Conservation (phyloP, 371 early-diverging fungal genomes). For the Circinella umbellata region DNA sequence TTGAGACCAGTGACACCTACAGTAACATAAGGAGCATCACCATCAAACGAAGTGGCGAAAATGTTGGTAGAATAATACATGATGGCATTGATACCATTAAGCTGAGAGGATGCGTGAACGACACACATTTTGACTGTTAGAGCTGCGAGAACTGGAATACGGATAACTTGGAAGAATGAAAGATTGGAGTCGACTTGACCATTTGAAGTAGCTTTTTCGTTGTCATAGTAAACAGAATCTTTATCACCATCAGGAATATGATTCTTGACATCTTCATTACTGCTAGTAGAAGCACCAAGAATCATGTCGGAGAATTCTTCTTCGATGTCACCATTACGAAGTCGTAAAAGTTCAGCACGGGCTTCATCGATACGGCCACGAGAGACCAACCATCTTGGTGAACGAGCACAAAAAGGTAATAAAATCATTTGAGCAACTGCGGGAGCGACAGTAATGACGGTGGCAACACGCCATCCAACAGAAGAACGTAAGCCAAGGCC, state of each 20-base stretch:
- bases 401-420: slow-evolving; percentile 76
- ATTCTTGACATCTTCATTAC: slow-evolving; percentile 19
- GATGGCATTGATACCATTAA: slow-evolving; percentile 74
- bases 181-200: slow-evolving; percentile 38
- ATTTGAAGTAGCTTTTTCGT: slow-evolving; percentile 6
- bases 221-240: slow-evolving; percentile 23
- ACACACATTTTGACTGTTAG: slow-evolving; percentile 62
- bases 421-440: slow-evolving; percentile 70
- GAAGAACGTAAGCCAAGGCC: slow-evolving; percentile 61
- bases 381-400: slow-evolving; percentile 74
- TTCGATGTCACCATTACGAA: slow-evolving; percentile 67
- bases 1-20: slow-evolving; percentile 54
- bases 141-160: slow-evolving; percentile 35
- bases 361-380: slow-evolving; percentile 66
- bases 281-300: slow-evolving; percentile 39
- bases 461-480: slow-evolving; percentile 72
- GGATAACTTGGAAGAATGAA: slow-evolving; percentile 37
- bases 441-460: slow-evolving; percentile 67
- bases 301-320: slow-evolving; percentile 68
- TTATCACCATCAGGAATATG: slow-evolving; percentile 21
- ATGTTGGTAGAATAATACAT: slow-evolving; percentile 63
- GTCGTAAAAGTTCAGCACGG: slow-evolving; percentile 53
- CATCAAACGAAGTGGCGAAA: slow-evolving; percentile 42
- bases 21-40: slow-evolving; percentile 43
- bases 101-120: slow-evolving; percentile 57